Evolutionary conservation across 2,329 filamentous ascomycete species (phyloP), one percentile per base, ranked within the genome.

Genomic region (Nannizziopsis arthrosporioides): DNA sequence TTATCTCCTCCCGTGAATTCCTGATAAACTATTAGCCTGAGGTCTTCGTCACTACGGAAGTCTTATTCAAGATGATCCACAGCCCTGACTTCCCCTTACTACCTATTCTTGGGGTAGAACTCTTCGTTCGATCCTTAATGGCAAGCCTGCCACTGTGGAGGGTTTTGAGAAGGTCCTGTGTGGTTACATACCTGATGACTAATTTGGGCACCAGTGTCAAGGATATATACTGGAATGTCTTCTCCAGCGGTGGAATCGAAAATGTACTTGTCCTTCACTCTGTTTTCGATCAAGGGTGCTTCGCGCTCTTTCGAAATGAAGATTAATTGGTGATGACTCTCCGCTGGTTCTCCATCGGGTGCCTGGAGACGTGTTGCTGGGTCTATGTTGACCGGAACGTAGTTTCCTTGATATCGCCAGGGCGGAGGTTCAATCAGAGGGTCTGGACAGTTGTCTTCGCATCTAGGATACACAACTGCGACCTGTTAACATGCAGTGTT

Each of bases 1-100:
- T 51, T 32, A 34, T 51, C 44, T 11, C 47, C 47, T 12, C 34
- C 35, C 2, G 47, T 40, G 35, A 51, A 51, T 37, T 51, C 49
- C 49, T 51, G 12, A n/a, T 8, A 41, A 14, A 15, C 12, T 37
- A 44, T 40, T 10, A 48, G 39, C 10, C 17, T 3, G 35, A 18
- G 9, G 19, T 27, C 15, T 30, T n/a, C 7, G 35, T 37, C 35
- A 17, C 35, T n/a, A n/a, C n/a, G n/a, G n/a, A n/a, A n/a, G n/a
- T n/a, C n/a, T n/a, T n/a, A n/a, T n/a, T n/a, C n/a, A n/a, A n/a
- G n/a, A n/a, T n/a, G n/a, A n/a, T n/a, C n/a, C n/a, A n/a, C n/a
- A n/a, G n/a, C n/a, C n/a, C n/a, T n/a, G n/a, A n/a, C n/a, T n/a
- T n/a, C n/a, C n/a, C n/a, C n/a, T n/a, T n/a, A n/a, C n/a, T n/a